Conservation (phyloP, 2,329 filamentous ascomycete species). For the Penicillium glabrum region DNA sequence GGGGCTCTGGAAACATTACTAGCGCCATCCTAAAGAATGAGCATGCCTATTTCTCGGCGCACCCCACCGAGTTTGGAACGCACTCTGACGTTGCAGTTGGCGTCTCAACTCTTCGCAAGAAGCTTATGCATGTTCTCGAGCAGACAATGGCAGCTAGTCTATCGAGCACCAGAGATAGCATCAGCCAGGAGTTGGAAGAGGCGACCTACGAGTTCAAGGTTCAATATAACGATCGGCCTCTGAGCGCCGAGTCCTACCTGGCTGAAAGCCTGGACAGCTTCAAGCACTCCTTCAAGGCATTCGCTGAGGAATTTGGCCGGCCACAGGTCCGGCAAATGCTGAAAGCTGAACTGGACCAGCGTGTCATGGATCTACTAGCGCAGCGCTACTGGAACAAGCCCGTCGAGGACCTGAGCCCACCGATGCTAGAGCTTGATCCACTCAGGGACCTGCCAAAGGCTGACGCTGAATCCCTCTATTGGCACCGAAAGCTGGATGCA, state of each 20-base stretch:
- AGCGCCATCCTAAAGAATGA: conserved; percentile 85
- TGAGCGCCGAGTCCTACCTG: conserved; percentile 94
- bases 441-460: conserved; percentile 80
- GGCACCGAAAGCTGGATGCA: conserved; percentile 91
- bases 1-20: conserved; percentile 76
- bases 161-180: conserved; percentile 84
- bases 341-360: conserved; percentile 90
- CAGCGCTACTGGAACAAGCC: conserved; percentile 98
- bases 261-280: conserved; percentile 93
- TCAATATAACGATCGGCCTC: conserved; percentile 93
- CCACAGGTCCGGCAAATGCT: conserved; percentile 85
- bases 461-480: conserved; percentile 81
- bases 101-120: conserved; percentile 84
- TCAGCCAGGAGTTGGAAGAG: conserved; percentile 92
- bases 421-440: conserved; percentile 67
- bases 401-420: conserved; percentile 72
- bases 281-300: conserved; percentile 96
- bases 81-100: conserved; percentile 74
- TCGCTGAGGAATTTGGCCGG: conserved; percentile 84
- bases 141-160: conserved; percentile 95
- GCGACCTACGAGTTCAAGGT: conserved; percentile 99
- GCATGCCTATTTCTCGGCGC: conserved; percentile 78
- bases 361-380: conserved; percentile 87
- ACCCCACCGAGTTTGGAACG: conserved; percentile 76
- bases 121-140: conserved; percentile 94